Base-by-base conservation (phyloP, 371 early-diverging fungal genomes). In the Haplosporangium sp. region DNA sequence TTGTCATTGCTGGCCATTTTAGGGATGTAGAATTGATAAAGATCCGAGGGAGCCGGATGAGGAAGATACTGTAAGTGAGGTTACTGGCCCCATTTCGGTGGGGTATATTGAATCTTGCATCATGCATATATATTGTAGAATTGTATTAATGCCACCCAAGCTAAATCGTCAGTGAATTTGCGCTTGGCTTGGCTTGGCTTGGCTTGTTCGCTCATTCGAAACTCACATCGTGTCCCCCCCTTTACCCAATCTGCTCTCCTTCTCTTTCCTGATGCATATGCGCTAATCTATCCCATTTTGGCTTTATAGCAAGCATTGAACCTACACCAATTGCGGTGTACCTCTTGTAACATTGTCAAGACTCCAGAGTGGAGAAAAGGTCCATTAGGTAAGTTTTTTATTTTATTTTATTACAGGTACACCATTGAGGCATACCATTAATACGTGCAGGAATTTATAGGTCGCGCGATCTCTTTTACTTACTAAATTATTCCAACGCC, bases 321-420 rank as follows among this genome's bases (percentile, higher is more conserved):
- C 46, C 73, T 62, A 37, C 64, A 79, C 45, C 79, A 79, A 45
- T 54, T 67, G n/a, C 81, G 83, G 42, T 89, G 89, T 43, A 86
- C 87, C 50, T 85, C 87, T 11, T 89, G 89, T 64, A 84, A 87
- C 68, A 86, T 84, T 55, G 84, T 86, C 61, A 87, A 89, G 68
- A 89, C 89, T 1, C 89, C 89, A 38, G 89, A 89, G 68, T 89
- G 89, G 89, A 80, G 89, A 67, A 83, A 87, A 55, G 89, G 89
- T 13, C 89, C 87, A 21, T 79, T 87, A 61, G 89, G 89, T 62
- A 85, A n/a, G 18, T 13, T n/a, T 45, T 5, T 52, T n/a, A n/a
- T n/a, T n/a, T n/a, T n/a, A n/a, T n/a, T n/a, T 46, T 41, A 18
- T 55, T 45, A 18, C 12, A 11, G 20, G 12, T 0, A 37, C 56